Evolutionary conservation across 78 protist species (phyloP), one percentile per base, ranked within the genome.

Genomic region (Dictyostelium citrinum): DNA sequence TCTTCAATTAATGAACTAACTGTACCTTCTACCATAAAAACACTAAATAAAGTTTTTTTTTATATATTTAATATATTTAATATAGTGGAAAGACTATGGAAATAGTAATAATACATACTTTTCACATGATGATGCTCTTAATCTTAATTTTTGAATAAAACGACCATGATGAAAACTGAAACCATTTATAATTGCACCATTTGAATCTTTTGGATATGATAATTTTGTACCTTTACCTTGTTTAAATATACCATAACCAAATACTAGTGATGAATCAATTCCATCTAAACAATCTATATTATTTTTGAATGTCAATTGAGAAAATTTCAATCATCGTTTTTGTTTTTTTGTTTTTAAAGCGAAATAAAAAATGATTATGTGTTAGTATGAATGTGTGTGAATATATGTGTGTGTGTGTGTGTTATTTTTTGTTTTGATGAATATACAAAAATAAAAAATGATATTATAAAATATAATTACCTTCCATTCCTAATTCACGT

Each of bases 91-190:
- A n/a, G n/a, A n/a, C n/a, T n/a, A n/a, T n/a, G n/a, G n/a, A n/a
- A n/a, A n/a, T n/a, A n/a, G 24, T 76, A 61, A 8, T 20, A 27
- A 55, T 8, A 29, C 70, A 22, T 31, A 79, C 95, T 90, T 96
- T n/a, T 60, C 37, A 35, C 58, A 68, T 16, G 75, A 41, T 12
- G 83, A 60, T 16, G 96, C 96, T 31, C 75, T 86, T 14, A 43
- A 24, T 45, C 98, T 88, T 60, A 97, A 78, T 11, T 91, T 86
- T 95, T 81, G 82, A 24, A 97, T 82, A 37, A 97, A 96, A 12
- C 90, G 58, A 10, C 98, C 98, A 55, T 95, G 97, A 81, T 97
- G 98, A 79, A 97, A 97, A 35, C 91, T 68, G 43, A 14, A 60
- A 27, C 98, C 98, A 41, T 41, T 70, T 20, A 58, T 71, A 55